Evolutionary conservation across 768 basidiomycete species (phyloP), one percentile per base, ranked within the genome.

Genomic region (Collybia mongolica): DNA sequence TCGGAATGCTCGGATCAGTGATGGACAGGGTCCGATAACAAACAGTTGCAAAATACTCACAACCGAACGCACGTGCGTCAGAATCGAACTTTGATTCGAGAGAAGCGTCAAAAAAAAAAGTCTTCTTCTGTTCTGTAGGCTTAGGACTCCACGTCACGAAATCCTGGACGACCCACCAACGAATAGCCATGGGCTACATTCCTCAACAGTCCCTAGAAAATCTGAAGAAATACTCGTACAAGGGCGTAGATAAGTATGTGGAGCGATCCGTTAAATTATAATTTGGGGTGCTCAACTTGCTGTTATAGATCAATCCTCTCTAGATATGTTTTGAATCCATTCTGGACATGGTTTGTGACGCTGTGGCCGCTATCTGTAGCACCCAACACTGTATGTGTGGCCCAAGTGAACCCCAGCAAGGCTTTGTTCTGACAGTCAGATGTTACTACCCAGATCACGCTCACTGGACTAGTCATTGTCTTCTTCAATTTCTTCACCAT

Each of bases 321-420:
- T 35, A 76, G 80, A 61, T 86, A 87, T 65, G 70, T 94, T 19
- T 73, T 98, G 46, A 81, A 83, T 39, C 90, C 89, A 2, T 96
- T 87, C 69, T 97, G 94, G 93, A 90, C 76, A 28, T 90, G 89
- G 89, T 82, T 96, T 54, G 89, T 96, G 48, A 93, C 82, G 4
- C 75, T 94, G 20, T 95, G 90, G 83, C 94, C 94, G 2, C 73
- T 78, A 39, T 84, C 75, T 39, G 74, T 98, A 5, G 94, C 94
- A 0, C 94, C 94, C 1, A 98, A 98, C 65, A 87, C 87, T 9
- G 94, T 95, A 60, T 49, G 86, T 73, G 6, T 1, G 19, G 36
- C 49, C 9, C 20, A 41, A 32, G 23, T 2, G 19, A 9, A 19
- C 29, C 36, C 28, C 44, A 24, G 2, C 5, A 32, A 32, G 24